These are phyloP conservation scores for Exophiala dermatitidis DNA, from an alignment of 2,329 filamentous ascomycete genomes.

Conservation along the genomic window DNA sequence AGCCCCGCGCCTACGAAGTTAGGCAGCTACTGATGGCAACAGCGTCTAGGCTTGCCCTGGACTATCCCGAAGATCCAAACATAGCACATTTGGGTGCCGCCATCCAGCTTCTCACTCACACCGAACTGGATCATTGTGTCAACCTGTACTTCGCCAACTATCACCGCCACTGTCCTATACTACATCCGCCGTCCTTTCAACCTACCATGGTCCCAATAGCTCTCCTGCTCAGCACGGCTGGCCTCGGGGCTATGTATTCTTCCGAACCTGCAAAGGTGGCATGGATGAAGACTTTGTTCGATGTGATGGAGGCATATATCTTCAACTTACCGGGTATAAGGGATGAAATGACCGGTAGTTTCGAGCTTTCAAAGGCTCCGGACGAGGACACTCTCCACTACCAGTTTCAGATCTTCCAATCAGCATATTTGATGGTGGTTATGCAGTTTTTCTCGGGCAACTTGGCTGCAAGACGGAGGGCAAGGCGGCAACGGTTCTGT, in stretches of 20 bases:
- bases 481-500: constrained; percentile 38
- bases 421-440: constrained; percentile 37
- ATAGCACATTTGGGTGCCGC: constrained; percentile 4
- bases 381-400: constrained; percentile 30
- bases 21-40: constrained; percentile 14
- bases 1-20: constrained; percentile 18
- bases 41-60: constrained; percentile 5
- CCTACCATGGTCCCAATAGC: constrained; percentile 34
- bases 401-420: constrained; percentile 38
- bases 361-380: constrained; percentile 27
- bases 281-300: constrained; percentile 23
- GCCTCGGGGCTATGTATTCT: constrained; percentile 43
- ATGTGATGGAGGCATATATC: constrained; percentile 34
- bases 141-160: constrained; percentile 40
- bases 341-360: constrained; percentile 39
- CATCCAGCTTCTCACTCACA: constrained; percentile 30
- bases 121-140: constrained; percentile 23
- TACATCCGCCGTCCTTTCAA: constrained; percentile 40
- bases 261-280: constrained; percentile 17
- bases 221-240: constrained; percentile 36
- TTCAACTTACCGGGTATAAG: constrained; percentile 16
- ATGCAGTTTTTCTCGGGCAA: constrained; percentile 42
- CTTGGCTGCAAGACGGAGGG: constrained; percentile 35
- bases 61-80: constrained; percentile 11
- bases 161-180: constrained; percentile 40